Conservation (phyloP, 2,329 filamentous ascomycete species). For the Tympanopsis confertula region DNA sequence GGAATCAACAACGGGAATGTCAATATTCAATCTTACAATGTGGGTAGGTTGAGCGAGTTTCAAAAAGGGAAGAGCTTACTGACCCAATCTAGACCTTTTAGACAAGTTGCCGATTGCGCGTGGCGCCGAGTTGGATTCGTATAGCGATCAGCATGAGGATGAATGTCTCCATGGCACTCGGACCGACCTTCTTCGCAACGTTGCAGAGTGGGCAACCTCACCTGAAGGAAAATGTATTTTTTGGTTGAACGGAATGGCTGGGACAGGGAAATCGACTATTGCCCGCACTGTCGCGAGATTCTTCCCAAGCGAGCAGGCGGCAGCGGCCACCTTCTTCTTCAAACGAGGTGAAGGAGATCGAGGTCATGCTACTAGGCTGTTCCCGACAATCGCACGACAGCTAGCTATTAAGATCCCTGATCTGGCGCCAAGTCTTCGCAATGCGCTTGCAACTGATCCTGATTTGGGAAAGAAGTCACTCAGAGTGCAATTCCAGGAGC, state of each 20-base stretch:
- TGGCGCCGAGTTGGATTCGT: background rate
- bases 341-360: slow-evolving; percentile 15
- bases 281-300: slow-evolving; percentile 17
- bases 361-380: slow-evolving; percentile 14
- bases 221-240: slow-evolving; percentile 6
- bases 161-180: background rate
- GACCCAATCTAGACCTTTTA: too few species aligned
- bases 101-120: background rate
- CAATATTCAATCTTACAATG: too few species aligned
- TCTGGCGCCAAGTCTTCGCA: slow-evolving; percentile 5
- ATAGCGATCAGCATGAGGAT: background rate
- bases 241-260: slow-evolving; percentile 21
- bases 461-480: slow-evolving; percentile 13
- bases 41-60: too few species aligned
- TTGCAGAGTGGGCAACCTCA: background rate
- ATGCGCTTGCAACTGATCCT: slow-evolving; percentile 17
- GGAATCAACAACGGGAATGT: too few species aligned
- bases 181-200: background rate
- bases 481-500: slow-evolving; percentile 25
- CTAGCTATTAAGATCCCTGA: slow-evolving; percentile 8
- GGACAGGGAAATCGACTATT: slow-evolving; percentile 20
- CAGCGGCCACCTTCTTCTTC: slow-evolving; percentile 20
- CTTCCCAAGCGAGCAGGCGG: slow-evolving; percentile 6
- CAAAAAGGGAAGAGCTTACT: too few species aligned
- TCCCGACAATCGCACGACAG: slow-evolving; percentile 15